These are phyloP conservation scores for Bryum argenteum DNA, from an alignment of 225 moss, liverwort and hornwort genomes.

Conservation along the genomic window DNA sequence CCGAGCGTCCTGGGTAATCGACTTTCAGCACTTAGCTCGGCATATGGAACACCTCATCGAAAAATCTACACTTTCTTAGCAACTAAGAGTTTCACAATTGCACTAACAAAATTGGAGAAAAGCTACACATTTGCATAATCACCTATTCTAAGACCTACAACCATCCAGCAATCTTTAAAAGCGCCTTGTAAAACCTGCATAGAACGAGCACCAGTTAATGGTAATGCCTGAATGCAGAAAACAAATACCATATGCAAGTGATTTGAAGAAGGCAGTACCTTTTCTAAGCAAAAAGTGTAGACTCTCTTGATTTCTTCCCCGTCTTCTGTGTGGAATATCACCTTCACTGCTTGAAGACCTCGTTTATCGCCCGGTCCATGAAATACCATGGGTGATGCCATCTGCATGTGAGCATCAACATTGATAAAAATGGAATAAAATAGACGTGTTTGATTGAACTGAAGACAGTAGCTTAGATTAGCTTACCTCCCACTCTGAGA, in stretches of 20 bases:
- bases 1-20: too few species aligned
- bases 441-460: not conserved
- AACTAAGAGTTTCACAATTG: too few species aligned
- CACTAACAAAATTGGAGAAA: too few species aligned
- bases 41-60: too few species aligned
- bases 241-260: not conserved
- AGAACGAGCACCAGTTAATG: not conserved
- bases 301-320: constrained; percentile 48
- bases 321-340: constrained; percentile 39
- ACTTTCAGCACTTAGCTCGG: too few species aligned
- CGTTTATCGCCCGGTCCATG: constrained; percentile 71
- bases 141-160: constrained; percentile 76
- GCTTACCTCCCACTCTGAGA: constrained; percentile 71
- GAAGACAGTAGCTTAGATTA: constrained; percentile 39
- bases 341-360: constrained; percentile 79
- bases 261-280: constrained; percentile 40
- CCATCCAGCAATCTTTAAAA: constrained; percentile 86
- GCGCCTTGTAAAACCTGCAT: constrained; percentile 67
- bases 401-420: constrained; percentile 35
- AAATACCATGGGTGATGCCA: constrained; percentile 73
- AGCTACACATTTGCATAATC: constrained; percentile 78
- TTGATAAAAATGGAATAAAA: constrained; percentile 16
- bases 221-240: too few species aligned
- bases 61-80: too few species aligned
- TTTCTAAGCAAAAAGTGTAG: constrained; percentile 80